A percentile compares a stretch with the other conserved stretches of the same genome.
Evolutionary conservation across 1,139 yeast species (phyloP).

Genomic region (Debaryomyces psychrophilus): DNA sequence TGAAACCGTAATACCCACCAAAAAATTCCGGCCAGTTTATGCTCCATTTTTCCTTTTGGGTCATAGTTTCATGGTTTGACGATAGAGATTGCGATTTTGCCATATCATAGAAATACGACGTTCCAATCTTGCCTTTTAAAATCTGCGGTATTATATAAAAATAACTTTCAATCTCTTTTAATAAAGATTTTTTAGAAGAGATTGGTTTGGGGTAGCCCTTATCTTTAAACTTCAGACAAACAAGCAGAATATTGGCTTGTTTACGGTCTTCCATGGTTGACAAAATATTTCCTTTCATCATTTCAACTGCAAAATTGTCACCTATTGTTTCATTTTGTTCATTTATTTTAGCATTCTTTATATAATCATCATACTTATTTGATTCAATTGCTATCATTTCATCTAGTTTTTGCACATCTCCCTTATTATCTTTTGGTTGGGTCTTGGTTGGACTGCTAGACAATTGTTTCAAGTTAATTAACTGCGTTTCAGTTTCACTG

Average conservation of each 20-base stretch:
- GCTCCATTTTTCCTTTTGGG: constrained; percentile 50
- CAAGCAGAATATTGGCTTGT: constrained; percentile 18
- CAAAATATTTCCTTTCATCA: constrained; percentile 10
- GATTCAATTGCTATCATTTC: not conserved
- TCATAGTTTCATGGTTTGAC: constrained; percentile 48
- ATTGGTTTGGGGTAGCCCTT: constrained; percentile 30
- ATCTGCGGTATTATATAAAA: constrained; percentile 42
- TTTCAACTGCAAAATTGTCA: not conserved
- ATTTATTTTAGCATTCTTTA: not conserved
- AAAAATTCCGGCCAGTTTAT: constrained; percentile 50
- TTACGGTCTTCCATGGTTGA: constrained; percentile 18
- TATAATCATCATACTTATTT: constrained; percentile 2
- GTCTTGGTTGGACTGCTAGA: constrained; percentile 16
- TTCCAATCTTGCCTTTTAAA: constrained; percentile 40
- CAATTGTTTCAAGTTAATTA: constrained; percentile 13
- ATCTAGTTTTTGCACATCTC: constrained; percentile 9
- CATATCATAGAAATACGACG: constrained; percentile 51
- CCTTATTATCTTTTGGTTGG: constrained; percentile 1
- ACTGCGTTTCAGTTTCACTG: constrained; percentile 12
- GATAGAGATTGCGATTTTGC: constrained; percentile 44
- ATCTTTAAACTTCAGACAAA: constrained; percentile 25
- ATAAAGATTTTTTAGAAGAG: constrained; percentile 27
- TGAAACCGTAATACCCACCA: constrained; percentile 67
- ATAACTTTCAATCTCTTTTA: constrained; percentile 31
- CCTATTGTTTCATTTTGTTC: not conserved